A percentile compares a stretch with the other conserved stretches of the same genome.
phyloP scores from a whole-genome alignment of 176 grass and related monocot species.

The Echinochloa phyllopogon region DNA sequence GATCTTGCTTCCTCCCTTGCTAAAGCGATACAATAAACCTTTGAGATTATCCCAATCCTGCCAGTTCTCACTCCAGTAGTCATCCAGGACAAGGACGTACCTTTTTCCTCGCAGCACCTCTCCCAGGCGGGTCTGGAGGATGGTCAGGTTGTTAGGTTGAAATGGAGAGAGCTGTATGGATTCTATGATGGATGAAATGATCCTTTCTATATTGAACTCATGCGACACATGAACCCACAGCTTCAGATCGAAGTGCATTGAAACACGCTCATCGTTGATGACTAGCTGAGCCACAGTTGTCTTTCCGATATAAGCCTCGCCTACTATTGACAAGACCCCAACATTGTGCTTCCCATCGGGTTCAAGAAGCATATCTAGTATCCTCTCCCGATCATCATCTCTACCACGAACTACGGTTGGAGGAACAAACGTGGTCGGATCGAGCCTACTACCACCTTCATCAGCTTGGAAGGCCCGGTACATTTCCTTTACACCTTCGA shows the following conservation, averaged over 20 bases:
- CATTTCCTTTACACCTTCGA: too few species aligned
- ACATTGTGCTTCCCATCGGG: background rate
- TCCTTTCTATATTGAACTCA: constrained; percentile 18
- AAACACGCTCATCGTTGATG: background rate
- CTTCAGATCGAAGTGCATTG: constrained; percentile 32
- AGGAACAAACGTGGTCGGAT: background rate
- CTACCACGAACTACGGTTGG: constrained; percentile 26
- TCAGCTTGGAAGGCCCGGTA: background rate
- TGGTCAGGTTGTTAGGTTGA: constrained; percentile 9
- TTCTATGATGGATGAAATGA: constrained; percentile 49
- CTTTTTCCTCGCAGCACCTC: constrained; percentile 32
- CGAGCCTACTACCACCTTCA: background rate
- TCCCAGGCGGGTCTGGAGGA: constrained; percentile 5
- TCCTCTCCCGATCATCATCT: constrained; percentile 14
- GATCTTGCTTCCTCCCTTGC: constrained; percentile 41
- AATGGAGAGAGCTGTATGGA: background rate
- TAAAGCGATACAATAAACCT: background rate
- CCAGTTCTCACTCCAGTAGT: constrained; percentile 35
- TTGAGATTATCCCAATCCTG: constrained; percentile 42
- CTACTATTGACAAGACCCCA: constrained; percentile 39
- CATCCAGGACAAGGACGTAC: constrained; percentile 62
- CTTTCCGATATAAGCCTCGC: constrained; percentile 51
- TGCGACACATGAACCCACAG: constrained; percentile 54
- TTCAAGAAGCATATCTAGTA: constrained; percentile 23
- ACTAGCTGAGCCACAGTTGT: constrained; percentile 46